Evolutionary conservation across 768 basidiomycete genomes (phyloP).

Genomic region (Boletellus ananas): DNA sequence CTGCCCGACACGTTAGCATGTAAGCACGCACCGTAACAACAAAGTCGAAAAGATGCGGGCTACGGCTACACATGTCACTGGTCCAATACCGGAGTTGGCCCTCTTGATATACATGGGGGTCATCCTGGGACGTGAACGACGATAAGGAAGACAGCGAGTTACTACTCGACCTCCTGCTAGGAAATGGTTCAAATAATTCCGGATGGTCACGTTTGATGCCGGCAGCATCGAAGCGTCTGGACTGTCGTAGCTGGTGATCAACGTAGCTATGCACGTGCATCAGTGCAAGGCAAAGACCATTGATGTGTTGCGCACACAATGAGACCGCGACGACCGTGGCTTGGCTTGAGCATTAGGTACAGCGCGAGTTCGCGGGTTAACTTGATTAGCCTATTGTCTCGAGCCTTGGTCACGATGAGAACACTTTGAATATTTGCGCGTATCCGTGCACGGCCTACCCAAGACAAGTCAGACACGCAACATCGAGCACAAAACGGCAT

Average conservation of each 20-base stretch:
- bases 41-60: constrained; percentile 94
- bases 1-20: background rate
- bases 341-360: constrained; percentile 90
- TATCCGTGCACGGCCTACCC: constrained; percentile 86
- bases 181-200: constrained; percentile 78
- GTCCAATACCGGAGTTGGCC: constrained; percentile 99
- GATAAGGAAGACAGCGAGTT: constrained; percentile 58
- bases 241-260: constrained; percentile 83
- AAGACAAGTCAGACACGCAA: constrained; percentile 8
- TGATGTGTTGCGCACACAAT: constrained; percentile 62
- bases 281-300: constrained; percentile 8
- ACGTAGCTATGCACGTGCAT: constrained; percentile 65
- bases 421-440: constrained; percentile 89
- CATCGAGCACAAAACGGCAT: constrained; percentile 22
- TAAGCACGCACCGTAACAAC: constrained; percentile 80
- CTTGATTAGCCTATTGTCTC: constrained; percentile 94
- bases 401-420: constrained; percentile 94
- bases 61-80: constrained; percentile 87
- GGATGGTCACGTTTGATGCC: constrained; percentile 86
- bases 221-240: constrained; percentile 90
- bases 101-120: constrained; percentile 47
- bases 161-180: constrained; percentile 65
- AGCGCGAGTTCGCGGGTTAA: constrained; percentile 91
- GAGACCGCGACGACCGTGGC: constrained; percentile 67
- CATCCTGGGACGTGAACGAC: constrained; percentile 40